These are phyloP conservation scores for Syzygium aqueum DNA, from an alignment of 345 rosid genomes.

Conservation along the genomic window DNA sequence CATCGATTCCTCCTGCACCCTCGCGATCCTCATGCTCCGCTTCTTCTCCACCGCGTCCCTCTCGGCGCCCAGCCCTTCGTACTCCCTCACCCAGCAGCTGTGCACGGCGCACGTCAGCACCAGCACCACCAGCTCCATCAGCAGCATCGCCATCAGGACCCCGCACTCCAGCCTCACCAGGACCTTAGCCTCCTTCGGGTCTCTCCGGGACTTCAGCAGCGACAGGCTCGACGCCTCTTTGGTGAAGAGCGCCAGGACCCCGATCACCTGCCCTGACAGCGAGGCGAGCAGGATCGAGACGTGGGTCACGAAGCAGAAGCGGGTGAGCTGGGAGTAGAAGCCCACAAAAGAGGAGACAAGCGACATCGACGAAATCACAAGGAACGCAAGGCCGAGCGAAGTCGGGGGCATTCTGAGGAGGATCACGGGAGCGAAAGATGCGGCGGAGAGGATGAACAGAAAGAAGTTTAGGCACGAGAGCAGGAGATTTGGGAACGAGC, in stretches of 20 bases:
- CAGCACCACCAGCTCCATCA: slow-evolving; percentile 34
- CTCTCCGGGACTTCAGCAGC: slow-evolving; percentile 32
- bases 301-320: slow-evolving; percentile 39
- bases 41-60: slow-evolving; percentile 32
- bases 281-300: slow-evolving; percentile 39
- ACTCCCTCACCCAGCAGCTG: slow-evolving; percentile 44
- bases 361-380: slow-evolving; percentile 34
- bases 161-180: slow-evolving; percentile 61
- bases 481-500: slow-evolving; percentile 45
- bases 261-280: slow-evolving; percentile 28
- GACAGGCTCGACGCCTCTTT: slow-evolving; percentile 39
- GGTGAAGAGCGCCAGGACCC: slow-evolving; percentile 29
- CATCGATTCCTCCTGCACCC: slow-evolving; percentile 41
- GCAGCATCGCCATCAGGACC: slow-evolving; percentile 44
- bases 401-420: slow-evolving; percentile 53
- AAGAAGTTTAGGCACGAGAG: slow-evolving; percentile 38
- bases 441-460: slow-evolving; percentile 28
- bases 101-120: slow-evolving; percentile 38
- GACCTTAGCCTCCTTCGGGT: slow-evolving; percentile 46
- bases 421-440: slow-evolving; percentile 36
- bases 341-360: slow-evolving; percentile 41
- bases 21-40: slow-evolving; percentile 31
- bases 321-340: slow-evolving; percentile 33
- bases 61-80: slow-evolving; percentile 34
- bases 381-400: slow-evolving; percentile 40